Conservation (phyloP, 2,329 filamentous ascomycete species). For the Neofusicoccum parvum region DNA sequence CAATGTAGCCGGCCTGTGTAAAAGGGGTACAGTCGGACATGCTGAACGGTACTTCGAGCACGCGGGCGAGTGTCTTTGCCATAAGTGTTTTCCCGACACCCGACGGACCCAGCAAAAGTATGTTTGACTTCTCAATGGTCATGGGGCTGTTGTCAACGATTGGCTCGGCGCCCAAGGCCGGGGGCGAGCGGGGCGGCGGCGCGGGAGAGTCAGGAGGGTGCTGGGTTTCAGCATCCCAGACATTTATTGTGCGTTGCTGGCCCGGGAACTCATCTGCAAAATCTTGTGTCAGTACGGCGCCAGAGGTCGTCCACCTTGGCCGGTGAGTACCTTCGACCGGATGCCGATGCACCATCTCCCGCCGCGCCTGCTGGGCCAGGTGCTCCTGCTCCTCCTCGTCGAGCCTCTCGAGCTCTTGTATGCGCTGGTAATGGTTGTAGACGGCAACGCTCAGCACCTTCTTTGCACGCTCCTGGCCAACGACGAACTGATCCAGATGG, state of each 20-base stretch:
- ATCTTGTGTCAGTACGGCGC: slow-evolving; percentile 13
- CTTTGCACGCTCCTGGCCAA: slow-evolving; percentile 92
- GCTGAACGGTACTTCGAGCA: slow-evolving; percentile 92
- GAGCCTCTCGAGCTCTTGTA: slow-evolving; percentile 73
- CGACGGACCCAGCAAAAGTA: slow-evolving; percentile 86
- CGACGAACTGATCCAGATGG: slow-evolving; percentile 92
- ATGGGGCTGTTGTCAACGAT: slow-evolving; percentile 61
- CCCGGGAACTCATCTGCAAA: slow-evolving; percentile 63
- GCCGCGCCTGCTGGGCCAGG: slow-evolving; percentile 69
- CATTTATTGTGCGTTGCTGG: slow-evolving; percentile 57
- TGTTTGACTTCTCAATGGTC: slow-evolving; percentile 93
- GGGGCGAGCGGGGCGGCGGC: slow-evolving; percentile 28
- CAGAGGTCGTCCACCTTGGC: not conserved
- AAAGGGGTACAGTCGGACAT: slow-evolving; percentile 96
- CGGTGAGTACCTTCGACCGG: slow-evolving; percentile 69
- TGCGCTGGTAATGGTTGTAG: slow-evolving; percentile 93
- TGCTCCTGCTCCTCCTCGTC: slow-evolving; percentile 78
- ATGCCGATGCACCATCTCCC: slow-evolving; percentile 70
- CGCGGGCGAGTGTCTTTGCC: slow-evolving; percentile 84
- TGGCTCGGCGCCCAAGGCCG: slow-evolving; percentile 38
- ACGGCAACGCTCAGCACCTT: slow-evolving; percentile 91
- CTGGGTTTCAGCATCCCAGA: slow-evolving; percentile 21
- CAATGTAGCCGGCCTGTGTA: slow-evolving; percentile 95
- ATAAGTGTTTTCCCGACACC: slow-evolving; percentile 98
- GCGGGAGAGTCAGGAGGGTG: slow-evolving; percentile 28